These are phyloP conservation scores for Tricholoma hemisulphureum DNA, from an alignment of 768 basidiomycete species.

Conservation along the genomic window DNA sequence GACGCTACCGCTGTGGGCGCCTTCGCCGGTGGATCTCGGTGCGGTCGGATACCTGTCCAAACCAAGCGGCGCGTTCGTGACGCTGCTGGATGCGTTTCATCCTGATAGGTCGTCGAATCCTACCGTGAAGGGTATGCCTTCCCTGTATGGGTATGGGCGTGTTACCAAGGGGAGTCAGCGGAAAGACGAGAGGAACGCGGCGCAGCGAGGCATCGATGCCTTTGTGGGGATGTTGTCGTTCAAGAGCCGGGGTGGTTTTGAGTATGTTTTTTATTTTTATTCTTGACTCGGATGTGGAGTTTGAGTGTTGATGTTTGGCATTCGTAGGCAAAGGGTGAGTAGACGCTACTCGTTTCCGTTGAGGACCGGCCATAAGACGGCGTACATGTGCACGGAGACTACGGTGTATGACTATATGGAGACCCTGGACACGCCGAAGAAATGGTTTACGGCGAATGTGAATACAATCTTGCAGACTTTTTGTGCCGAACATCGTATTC, in stretches of 20 bases:
- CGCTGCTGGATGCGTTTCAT: conserved; percentile 66
- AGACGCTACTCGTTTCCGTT: conserved; percentile 61
- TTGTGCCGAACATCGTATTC: conserved; percentile 45
- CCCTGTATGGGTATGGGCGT: conserved; percentile 64
- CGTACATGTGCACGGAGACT: conserved; percentile 67
- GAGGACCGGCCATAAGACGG: conserved; percentile 61
- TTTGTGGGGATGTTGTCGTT: conserved; percentile 51
- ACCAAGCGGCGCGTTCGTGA: conserved; percentile 66
- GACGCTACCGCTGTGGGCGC: conserved; percentile 69
- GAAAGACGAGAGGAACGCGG: conserved; percentile 56
- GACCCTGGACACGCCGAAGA: conserved; percentile 58
- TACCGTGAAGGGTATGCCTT: conserved; percentile 47
- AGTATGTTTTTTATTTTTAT: conserved; percentile 34
- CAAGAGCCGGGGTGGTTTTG: conserved; percentile 32
- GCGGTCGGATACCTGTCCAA: conserved; percentile 74
- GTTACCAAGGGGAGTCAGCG: conserved; percentile 47
- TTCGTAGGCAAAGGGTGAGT: conserved; percentile 42
- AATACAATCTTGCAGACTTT: conserved; percentile 61
- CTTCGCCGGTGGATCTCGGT: conserved; percentile 59
- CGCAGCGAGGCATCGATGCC: conserved; percentile 57
- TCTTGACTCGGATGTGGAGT: conserved; percentile 1
- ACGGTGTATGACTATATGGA: conserved; percentile 69
- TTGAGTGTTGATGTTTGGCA: background rate
- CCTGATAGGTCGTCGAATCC: conserved; percentile 47
- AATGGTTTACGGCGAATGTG: conserved; percentile 73